Evolutionary conservation across 2,329 filamentous ascomycete species (phyloP).

Genomic region (Sclerotinia subarctica): DNA sequence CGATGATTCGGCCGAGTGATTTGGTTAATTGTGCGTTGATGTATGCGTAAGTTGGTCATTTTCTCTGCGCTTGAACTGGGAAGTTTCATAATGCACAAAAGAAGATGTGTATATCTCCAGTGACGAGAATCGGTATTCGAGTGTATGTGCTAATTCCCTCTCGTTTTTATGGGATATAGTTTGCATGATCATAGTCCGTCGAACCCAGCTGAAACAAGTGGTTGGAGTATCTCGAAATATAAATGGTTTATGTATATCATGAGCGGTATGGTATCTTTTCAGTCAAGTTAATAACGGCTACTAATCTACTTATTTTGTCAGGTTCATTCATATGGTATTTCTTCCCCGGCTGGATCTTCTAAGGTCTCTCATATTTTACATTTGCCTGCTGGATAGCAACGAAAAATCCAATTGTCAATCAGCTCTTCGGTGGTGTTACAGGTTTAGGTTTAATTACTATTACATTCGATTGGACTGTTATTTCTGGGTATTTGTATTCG

Average conservation of each 20-base stretch:
- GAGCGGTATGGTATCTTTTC: conserved; percentile 42
- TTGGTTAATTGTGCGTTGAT: conserved; percentile 50
- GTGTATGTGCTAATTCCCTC: not conserved
- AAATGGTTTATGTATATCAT: conserved; percentile 42
- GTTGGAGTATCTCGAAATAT: conserved; percentile 49
- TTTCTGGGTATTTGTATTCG: conserved; percentile 40
- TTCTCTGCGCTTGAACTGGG: not conserved
- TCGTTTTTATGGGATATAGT: conserved; percentile 42
- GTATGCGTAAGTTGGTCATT: conserved; percentile 42
- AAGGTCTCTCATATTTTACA: conserved; percentile 58
- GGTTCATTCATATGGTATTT: conserved; percentile 47
- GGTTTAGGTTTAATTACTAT: conserved; percentile 67
- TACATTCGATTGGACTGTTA: conserved; percentile 74
- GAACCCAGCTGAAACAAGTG: conserved; percentile 46
- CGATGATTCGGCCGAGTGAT: conserved; percentile 64
- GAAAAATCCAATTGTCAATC: conserved; percentile 65
- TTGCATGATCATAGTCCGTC: conserved; percentile 56
- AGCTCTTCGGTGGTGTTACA: conserved; percentile 65
- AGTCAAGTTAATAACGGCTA: not conserved
- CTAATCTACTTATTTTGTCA: not conserved
- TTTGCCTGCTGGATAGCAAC: conserved; percentile 71
- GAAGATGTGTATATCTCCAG: no score
- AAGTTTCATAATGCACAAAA: no score
- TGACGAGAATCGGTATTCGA: not conserved
- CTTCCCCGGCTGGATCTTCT: conserved; percentile 52